Evolutionary conservation across 495 filamentous ascomycete species (phyloP).

Genomic region (Penicillium lividum): DNA sequence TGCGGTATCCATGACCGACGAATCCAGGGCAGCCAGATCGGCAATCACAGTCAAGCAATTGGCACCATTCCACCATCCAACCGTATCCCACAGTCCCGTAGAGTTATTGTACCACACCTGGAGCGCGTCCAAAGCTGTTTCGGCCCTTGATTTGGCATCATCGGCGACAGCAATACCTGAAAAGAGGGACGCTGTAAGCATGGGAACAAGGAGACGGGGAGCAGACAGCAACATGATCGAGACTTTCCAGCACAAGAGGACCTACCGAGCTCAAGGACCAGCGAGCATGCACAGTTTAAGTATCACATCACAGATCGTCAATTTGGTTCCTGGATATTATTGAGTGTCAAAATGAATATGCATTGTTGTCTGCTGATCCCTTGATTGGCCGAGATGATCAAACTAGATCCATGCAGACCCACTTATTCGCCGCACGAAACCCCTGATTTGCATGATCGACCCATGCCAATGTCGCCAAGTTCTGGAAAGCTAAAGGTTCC

Average conservation of each 20-base stretch:
- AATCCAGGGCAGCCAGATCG: constrained; percentile 57
- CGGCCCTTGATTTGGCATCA: constrained; percentile 37
- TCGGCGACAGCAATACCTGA: constrained; percentile 17
- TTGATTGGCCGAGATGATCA: constrained; percentile 23
- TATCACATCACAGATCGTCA: constrained; percentile 14
- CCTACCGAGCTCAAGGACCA: background rate
- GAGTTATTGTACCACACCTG: constrained; percentile 63
- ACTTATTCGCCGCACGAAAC: constrained; percentile 13
- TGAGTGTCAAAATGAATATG: constrained; percentile 16
- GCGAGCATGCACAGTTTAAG: constrained; percentile 10
- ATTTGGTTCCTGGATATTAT: constrained; percentile 15
- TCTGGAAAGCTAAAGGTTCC: constrained; percentile 4
- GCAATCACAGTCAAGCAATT: constrained; percentile 65
- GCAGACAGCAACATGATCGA: constrained; percentile 19
- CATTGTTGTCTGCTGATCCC: constrained; percentile 17
- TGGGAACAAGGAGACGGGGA: constrained; percentile 10
- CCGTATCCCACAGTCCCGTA: constrained; percentile 65
- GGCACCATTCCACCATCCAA: constrained; percentile 77
- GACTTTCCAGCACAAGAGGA: constrained; percentile 1
- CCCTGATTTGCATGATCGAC: constrained; percentile 30
- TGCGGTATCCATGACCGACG: constrained; percentile 29
- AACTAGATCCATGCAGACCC: constrained; percentile 9
- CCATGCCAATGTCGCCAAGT: constrained; percentile 1
- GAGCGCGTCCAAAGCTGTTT: constrained; percentile 49
- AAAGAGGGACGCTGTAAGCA: constrained; percentile 11